These are phyloP conservation scores for Parathielavia hyrcaniae DNA, from an alignment of 495 filamentous ascomycete genomes.

Conservation along the genomic window DNA sequence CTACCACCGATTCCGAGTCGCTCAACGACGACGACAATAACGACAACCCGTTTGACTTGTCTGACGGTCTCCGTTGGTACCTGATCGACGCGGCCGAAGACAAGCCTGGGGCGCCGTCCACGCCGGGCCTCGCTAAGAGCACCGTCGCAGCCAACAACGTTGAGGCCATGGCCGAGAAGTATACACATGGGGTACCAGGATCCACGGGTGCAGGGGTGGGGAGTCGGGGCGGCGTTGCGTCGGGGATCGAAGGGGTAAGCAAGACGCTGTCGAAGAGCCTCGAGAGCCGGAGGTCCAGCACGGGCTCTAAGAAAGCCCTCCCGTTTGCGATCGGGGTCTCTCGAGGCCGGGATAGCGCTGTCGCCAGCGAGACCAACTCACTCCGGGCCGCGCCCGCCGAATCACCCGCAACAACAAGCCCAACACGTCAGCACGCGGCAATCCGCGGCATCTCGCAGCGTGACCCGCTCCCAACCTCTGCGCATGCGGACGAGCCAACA, in stretches of 20 bases:
- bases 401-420: slow-evolving; percentile 35
- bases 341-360: slow-evolving; percentile 38
- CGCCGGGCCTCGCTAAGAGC: slow-evolving; percentile 78
- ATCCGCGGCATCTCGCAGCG: slow-evolving; percentile 2
- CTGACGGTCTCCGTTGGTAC: slow-evolving; percentile 93
- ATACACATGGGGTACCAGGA: slow-evolving; percentile 46
- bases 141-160: slow-evolving; percentile 86
- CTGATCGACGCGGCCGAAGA: slow-evolving; percentile 89
- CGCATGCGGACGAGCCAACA: slow-evolving; percentile 1
- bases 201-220: slow-evolving; percentile 45
- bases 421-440: slow-evolving; percentile 27
- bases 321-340: slow-evolving; percentile 40
- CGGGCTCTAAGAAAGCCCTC: slow-evolving; percentile 64
- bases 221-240: slow-evolving; percentile 32
- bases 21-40: slow-evolving; percentile 67
- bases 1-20: slow-evolving; percentile 35
- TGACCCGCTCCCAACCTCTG: slow-evolving; percentile 5
- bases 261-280: slow-evolving; percentile 79
- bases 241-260: slow-evolving; percentile 60
- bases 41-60: slow-evolving; percentile 96
- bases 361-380: slow-evolving; percentile 48
- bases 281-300: slow-evolving; percentile 83
- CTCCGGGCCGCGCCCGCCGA: slow-evolving; percentile 38
- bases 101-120: slow-evolving; percentile 88
- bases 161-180: slow-evolving; percentile 60